Evolutionary conservation across 768 basidiomycete species (phyloP).

Genomic region (Austroboletus eburneus): DNA sequence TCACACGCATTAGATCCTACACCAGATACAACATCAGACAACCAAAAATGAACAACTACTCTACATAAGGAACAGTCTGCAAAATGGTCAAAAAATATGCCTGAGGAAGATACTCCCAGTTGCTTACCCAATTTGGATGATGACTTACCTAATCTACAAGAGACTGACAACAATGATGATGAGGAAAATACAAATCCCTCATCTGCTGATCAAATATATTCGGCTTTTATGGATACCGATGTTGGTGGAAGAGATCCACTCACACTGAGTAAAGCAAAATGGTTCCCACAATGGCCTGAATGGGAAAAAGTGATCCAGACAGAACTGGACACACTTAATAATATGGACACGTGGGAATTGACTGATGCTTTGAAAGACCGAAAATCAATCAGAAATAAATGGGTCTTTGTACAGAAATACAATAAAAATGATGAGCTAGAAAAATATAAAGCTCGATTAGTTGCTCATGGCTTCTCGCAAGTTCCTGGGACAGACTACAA

Average conservation of each 20-base stretch:
- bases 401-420: slow-evolving; percentile 21
- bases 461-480: slow-evolving; percentile 38
- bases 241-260: background rate
- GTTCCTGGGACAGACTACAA: slow-evolving; percentile 31
- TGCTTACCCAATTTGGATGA: background rate
- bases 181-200: background rate
- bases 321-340: background rate
- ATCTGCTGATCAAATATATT: background rate
- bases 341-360: slow-evolving; percentile 20
- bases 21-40: background rate
- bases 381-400: slow-evolving; percentile 27
- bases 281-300: background rate
- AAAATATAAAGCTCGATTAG: slow-evolving; percentile 32
- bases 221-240: background rate
- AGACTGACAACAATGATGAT: background rate
- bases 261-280: background rate
- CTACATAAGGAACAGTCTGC: too few relatives aligned
- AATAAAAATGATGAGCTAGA: background rate
- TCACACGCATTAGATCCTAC: background rate
- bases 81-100: too few relatives aligned
- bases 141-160: background rate
- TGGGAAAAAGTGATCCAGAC: slow-evolving; percentile 3
- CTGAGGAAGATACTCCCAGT: background rate
- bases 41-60: background rate
- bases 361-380: slow-evolving; percentile 19